Evolutionary conservation across 495 filamentous ascomycete genomes (phyloP).

Genomic region (Penicillium waksmanii): DNA sequence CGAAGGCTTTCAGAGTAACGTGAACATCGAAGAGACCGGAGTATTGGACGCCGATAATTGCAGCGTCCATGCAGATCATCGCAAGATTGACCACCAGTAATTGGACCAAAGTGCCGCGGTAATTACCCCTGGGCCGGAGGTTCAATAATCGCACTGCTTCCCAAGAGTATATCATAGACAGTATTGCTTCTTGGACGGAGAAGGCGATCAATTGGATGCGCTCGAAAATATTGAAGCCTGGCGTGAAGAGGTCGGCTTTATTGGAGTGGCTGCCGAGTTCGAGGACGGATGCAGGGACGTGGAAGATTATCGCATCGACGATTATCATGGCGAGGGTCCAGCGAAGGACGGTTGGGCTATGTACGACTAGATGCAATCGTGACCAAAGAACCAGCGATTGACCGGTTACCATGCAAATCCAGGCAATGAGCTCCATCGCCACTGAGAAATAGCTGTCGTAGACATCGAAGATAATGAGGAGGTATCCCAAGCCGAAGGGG

Average conservation of each 20-base stretch:
- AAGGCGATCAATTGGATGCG: conserved; percentile 55
- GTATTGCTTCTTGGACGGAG: conserved; percentile 53
- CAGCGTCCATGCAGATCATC: conserved; percentile 51
- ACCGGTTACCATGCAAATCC: conserved; percentile 63
- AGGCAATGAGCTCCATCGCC: conserved; percentile 52
- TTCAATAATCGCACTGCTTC: conserved; percentile 48
- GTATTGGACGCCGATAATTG: conserved; percentile 49
- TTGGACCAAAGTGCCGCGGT: conserved; percentile 44
- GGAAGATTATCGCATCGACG: conserved; percentile 51
- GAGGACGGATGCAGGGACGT: conserved; percentile 54
- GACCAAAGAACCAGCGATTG: conserved; percentile 68
- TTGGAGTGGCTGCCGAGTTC: conserved; percentile 50
- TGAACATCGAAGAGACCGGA: conserved; percentile 49
- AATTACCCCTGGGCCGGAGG: conserved; percentile 32
- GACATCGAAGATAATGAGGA: conserved; percentile 53
- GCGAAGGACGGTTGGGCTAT: conserved; percentile 46
- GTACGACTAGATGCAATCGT: conserved; percentile 57
- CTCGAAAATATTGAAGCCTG: conserved; percentile 50
- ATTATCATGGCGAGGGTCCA: conserved; percentile 59
- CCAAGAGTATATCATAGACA: conserved; percentile 56
- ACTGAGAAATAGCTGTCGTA: conserved; percentile 35
- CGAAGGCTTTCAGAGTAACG: conserved; percentile 52
- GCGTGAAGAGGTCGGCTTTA: conserved; percentile 22
- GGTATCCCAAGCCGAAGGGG: conserved; percentile 56
- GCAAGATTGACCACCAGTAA: conserved; percentile 54